phyloP scores from a whole-genome alignment of 2,329 filamentous ascomycete species.

The Penicillium italicum region DNA sequence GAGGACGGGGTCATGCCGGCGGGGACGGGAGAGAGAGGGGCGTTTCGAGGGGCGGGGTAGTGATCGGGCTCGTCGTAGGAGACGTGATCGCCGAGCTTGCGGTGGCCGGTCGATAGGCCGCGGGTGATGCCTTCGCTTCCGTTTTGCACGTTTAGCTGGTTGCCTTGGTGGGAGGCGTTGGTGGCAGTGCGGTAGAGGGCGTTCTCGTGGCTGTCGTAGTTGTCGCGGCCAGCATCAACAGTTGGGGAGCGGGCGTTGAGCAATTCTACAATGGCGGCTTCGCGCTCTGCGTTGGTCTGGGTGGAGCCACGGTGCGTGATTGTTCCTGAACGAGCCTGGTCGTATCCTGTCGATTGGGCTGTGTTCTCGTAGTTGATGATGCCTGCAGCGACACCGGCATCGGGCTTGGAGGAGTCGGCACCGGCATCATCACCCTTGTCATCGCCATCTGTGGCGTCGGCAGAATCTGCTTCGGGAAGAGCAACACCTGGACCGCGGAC shows the following conservation, averaged over 20 bases:
- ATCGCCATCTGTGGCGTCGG: conserved; percentile 54
- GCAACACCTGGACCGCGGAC: conserved; percentile 79
- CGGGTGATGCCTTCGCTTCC: conserved; percentile 27
- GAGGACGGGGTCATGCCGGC: conserved; percentile 21
- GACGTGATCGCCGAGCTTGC: conserved; percentile 28
- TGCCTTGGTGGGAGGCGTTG: conserved; percentile 23
- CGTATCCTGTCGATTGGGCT: conserved; percentile 32
- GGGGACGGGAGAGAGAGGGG: conserved; percentile 17
- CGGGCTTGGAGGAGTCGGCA: conserved; percentile 10
- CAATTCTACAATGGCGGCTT: conserved; percentile 34
- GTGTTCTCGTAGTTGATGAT: conserved; percentile 14
- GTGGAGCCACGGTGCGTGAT: conserved; percentile 32
- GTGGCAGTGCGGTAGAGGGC: conserved; percentile 29
- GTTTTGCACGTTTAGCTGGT: conserved; percentile 19
- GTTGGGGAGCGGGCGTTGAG: conserved; percentile 35
- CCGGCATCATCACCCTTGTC: conserved; percentile 66
- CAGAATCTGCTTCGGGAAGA: conserved; percentile 37
- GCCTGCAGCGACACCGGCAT: conserved; percentile 9
- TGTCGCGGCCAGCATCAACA: conserved; percentile 29
- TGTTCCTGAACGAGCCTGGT: conserved; percentile 25
- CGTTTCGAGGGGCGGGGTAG: neutral
- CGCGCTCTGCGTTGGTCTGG: conserved; percentile 25
- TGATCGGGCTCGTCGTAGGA: conserved; percentile 14
- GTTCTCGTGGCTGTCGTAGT: conserved; percentile 11
- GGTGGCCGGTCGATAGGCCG: conserved; percentile 41